Percentiles rank a stretch among this genome's conserved stretches.
These are phyloP conservation scores for Talaromyces sp. DNA, from an alignment of 2,329 filamentous ascomycete species.

Conservation along the genomic window DNA sequence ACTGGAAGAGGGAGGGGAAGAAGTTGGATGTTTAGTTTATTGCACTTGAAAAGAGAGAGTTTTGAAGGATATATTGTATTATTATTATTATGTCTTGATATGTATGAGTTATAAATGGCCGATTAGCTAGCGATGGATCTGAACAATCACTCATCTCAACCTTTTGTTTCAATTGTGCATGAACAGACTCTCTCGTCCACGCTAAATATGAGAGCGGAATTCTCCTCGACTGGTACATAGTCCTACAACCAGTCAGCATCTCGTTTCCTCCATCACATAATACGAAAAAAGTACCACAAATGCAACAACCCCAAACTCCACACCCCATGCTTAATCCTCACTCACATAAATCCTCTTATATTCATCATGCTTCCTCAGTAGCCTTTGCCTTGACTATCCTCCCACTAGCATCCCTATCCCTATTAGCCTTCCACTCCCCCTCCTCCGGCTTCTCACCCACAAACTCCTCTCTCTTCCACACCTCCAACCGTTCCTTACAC, in stretches of 20 bases:
- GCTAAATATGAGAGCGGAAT: no score
- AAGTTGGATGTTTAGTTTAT: constrained; percentile 44
- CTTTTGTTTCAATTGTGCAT: not conserved
- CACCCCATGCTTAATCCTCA: not conserved
- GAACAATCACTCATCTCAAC: constrained; percentile 23
- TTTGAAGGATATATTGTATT: not conserved
- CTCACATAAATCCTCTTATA: no score
- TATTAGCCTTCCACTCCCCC: constrained; percentile 82
- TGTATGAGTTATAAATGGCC: constrained; percentile 1
- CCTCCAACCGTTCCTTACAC: constrained; percentile 83
- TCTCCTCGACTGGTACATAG: no score
- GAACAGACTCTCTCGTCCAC: not conserved
- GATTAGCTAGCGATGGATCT: constrained; percentile 27
- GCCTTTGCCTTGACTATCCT: constrained; percentile 10
- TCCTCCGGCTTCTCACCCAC: constrained; percentile 62
- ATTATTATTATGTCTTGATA: not conserved
- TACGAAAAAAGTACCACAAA: no score
- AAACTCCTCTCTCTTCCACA: constrained; percentile 95
- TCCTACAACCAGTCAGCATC: not conserved
- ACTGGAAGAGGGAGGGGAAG: constrained; percentile 60
- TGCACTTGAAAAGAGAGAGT: not conserved
- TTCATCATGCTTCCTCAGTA: not conserved
- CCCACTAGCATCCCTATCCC: constrained; percentile 62
- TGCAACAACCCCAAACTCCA: not conserved
- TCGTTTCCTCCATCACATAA: not conserved